Evolutionary conservation across 345 rosid genomes (phyloP), one percentile per base, ranked within the genome.

Genomic region (Excoecaria agallocha): DNA sequence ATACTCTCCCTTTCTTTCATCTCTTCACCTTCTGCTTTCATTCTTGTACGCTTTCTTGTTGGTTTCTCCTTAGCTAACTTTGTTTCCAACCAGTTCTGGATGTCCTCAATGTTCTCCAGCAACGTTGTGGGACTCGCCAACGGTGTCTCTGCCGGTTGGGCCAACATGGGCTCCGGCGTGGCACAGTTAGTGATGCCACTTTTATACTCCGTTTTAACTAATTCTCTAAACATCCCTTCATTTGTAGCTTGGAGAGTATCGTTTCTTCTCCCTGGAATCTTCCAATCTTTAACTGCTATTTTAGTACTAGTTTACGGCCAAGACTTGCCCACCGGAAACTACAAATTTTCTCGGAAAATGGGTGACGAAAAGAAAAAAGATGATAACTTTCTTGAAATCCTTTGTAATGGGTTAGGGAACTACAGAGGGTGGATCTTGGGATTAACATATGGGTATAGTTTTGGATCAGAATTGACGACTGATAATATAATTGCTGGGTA

Each of bases 11-110:
- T 89, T 30, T 83, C 81, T n/a, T 68, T 89, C 0, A 72, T 90
- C 71, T 82, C 87, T 45, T 85, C 91, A 4, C 63, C 96, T 6
- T 13, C 79, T 13, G 81, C 88, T 5, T 94, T 94, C 78, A 76
- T 91, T 62, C 77, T 88, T 43, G 57, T 88, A 61, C 86, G 97
- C 8, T 90, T 94, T 78, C 84, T 90, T 59, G 81, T 87, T 0
- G 97, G 96, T 2, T 88, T 91, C 79, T 91, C 82, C 0, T 72
- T 94, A 5, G 96, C 93, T 24, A 94, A 90, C 76, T 94, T 94
- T 56, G 96, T 94, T 3, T 88, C 96, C 1, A 94, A 88, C 77
- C 98, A 94, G 82, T 94, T 85, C 79, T 91, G 97, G 97, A 91
- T 94, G 94, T 85, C 86, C 74, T 94, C 94, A 66, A 87, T 94